phyloP scores from a whole-genome alignment of 2,329 filamentous ascomycete genomes.

The Tricladium varicosporioides region DNA sequence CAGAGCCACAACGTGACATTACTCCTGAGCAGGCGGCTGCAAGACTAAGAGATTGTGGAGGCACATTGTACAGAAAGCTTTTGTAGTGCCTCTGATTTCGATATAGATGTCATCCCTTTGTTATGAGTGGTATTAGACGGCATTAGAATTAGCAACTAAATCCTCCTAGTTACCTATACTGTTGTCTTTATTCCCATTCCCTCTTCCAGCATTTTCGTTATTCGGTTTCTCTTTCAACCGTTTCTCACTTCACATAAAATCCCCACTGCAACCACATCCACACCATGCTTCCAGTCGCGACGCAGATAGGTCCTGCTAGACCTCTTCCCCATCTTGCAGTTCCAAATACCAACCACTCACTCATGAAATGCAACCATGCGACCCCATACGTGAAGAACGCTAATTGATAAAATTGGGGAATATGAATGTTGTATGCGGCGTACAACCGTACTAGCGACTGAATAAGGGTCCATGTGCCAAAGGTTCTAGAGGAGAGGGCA shows the following conservation, averaged over 20 bases:
- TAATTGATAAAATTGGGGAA: slow-evolving; percentile 59
- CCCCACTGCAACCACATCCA: slow-evolving; percentile 69
- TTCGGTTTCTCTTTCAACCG: not conserved
- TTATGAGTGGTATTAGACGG: not conserved
- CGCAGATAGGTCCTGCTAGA: slow-evolving; percentile 53
- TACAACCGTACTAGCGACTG: slow-evolving; percentile 60
- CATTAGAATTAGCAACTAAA: slow-evolving; percentile 15
- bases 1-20: slow-evolving; percentile 96
- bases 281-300: slow-evolving; percentile 47
- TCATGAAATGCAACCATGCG: slow-evolving; percentile 56
- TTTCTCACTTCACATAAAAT: slow-evolving; percentile 59
- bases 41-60: slow-evolving; percentile 70
- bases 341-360: slow-evolving; percentile 78
- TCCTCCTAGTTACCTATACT: not conserved
- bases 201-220: not conserved
- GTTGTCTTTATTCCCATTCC: not conserved
- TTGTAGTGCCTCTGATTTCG: slow-evolving; percentile 13
- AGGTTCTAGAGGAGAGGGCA: slow-evolving; percentile 75
- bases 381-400: slow-evolving; percentile 62
- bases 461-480: slow-evolving; percentile 70
- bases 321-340: slow-evolving; percentile 64
- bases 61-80: slow-evolving; percentile 75
- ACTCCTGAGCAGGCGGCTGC: slow-evolving; percentile 93
- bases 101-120: not conserved
- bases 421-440: slow-evolving; percentile 64